A percentile compares a stretch with the other conserved stretches of the same genome.
phyloP scores from a whole-genome alignment of 1,139 yeast genomes.

The Kluyveromyces sp. region DNA sequence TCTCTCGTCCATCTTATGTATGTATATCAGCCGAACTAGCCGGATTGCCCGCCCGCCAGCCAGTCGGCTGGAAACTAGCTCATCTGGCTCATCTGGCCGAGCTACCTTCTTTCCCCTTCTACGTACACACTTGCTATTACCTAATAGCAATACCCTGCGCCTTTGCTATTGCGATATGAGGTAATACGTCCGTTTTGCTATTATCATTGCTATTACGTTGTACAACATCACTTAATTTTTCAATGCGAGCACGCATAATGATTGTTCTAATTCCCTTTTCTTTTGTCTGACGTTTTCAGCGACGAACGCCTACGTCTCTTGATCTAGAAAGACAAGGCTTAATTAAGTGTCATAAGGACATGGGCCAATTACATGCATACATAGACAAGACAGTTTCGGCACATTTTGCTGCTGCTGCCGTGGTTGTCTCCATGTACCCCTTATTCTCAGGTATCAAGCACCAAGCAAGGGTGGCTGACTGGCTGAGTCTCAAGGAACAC shows the following conservation, averaged over 20 bases:
- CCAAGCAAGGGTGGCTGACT: too few species aligned
- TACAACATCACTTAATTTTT: neutral
- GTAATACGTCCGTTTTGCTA: neutral
- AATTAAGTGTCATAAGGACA: neutral
- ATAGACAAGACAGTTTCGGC: too few species aligned
- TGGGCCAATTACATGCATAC: neutral
- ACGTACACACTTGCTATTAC: neutral
- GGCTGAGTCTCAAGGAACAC: too few species aligned
- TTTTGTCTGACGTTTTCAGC: neutral
- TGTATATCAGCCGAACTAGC: too few species aligned
- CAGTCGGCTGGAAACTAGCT: too few species aligned
- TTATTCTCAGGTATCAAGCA: too few species aligned
- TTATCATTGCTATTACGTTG: neutral
- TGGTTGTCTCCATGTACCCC: too few species aligned
- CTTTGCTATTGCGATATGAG: neutral
- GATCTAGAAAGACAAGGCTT: neutral
- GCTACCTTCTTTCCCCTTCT: neutral
- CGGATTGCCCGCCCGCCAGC: too few species aligned
- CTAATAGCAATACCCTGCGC: neutral
- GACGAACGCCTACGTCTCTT: neutral
- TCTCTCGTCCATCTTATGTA: too few species aligned
- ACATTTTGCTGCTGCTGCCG: too few species aligned
- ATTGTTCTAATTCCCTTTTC: too few species aligned
- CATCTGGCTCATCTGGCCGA: neutral
- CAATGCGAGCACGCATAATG: too few species aligned